These are phyloP conservation scores for Boletus vermiculosoides DNA, from an alignment of 768 basidiomycete species.

Conservation along the genomic window DNA sequence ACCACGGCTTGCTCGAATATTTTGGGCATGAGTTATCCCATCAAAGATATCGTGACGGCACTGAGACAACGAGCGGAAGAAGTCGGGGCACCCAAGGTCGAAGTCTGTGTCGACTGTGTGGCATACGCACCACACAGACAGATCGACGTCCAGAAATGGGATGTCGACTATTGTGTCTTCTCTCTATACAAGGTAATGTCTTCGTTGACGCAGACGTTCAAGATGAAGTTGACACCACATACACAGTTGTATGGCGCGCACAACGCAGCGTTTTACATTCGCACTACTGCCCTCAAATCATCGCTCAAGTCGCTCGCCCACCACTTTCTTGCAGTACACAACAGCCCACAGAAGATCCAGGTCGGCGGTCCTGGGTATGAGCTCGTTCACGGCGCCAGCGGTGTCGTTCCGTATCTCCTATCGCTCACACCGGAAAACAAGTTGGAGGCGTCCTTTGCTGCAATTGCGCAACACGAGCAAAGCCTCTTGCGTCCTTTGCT, in stretches of 20 bases:
- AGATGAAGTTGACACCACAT: background rate
- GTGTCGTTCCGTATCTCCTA: slow-evolving; percentile 60
- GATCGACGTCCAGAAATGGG: slow-evolving; percentile 75
- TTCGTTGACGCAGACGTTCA: background rate
- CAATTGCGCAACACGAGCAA: slow-evolving; percentile 63
- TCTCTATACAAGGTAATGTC: slow-evolving; percentile 69
- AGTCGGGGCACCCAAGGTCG: slow-evolving; percentile 56
- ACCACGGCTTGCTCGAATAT: slow-evolving; percentile 77
- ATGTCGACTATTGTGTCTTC: slow-evolving; percentile 70
- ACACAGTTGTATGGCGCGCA: slow-evolving; percentile 73
- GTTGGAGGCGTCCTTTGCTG: slow-evolving; percentile 52
- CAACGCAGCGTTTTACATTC: slow-evolving; percentile 63
- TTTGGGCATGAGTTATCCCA: slow-evolving; percentile 62
- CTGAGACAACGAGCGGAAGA: slow-evolving; percentile 50
- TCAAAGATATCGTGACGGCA: slow-evolving; percentile 54
- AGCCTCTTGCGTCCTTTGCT: slow-evolving; percentile 53
- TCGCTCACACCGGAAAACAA: slow-evolving; percentile 51
- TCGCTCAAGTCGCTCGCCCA: slow-evolving; percentile 63
- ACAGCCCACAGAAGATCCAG: slow-evolving; percentile 59
- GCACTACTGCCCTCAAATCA: slow-evolving; percentile 42
- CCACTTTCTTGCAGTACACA: slow-evolving; percentile 59
- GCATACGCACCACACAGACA: slow-evolving; percentile 73
- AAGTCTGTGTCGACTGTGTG: slow-evolving; percentile 74
- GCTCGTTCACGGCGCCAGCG: slow-evolving; percentile 57
- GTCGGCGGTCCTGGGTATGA: slow-evolving; percentile 78